Conservation (phyloP, 768 basidiomycete species). For the Kockovaella imperatae region DNA sequence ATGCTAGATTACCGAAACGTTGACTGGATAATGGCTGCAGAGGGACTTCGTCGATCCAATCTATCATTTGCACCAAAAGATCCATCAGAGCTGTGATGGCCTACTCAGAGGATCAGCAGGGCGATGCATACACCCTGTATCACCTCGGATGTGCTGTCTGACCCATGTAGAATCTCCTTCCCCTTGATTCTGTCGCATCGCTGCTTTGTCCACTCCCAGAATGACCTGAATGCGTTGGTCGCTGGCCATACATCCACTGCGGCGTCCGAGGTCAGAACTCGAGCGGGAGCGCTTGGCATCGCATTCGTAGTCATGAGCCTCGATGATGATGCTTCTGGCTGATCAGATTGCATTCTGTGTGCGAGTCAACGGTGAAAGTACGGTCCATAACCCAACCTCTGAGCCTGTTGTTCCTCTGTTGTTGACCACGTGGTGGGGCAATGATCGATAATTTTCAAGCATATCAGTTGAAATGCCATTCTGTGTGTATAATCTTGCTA, state of each 20-base stretch:
- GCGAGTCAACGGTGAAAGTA: too few species aligned
- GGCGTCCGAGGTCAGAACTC: constrained; percentile 19
- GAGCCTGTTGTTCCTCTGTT: too few species aligned
- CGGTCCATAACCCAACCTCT: too few species aligned
- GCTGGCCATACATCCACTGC: constrained; percentile 67
- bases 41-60: constrained; percentile 76
- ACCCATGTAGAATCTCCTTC: constrained; percentile 49
- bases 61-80: constrained; percentile 60
- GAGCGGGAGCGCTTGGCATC: constrained; percentile 12
- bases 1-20: constrained; percentile 85
- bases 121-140: background rate
- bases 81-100: constrained; percentile 47
- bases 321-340: background rate
- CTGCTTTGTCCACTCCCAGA: constrained; percentile 64
- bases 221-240: constrained; percentile 65
- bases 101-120: constrained; percentile 19
- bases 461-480: too few species aligned
- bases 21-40: constrained; percentile 60
- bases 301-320: constrained; percentile 9
- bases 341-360: too few species aligned
- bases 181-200: constrained; percentile 73
- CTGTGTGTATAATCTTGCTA: too few species aligned
- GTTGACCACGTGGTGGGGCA: too few species aligned
- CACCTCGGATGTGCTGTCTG: constrained; percentile 26
- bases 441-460: too few species aligned